A percentile compares a stretch with the other conserved stretches of the same genome.
Conservation (phyloP, 352 stramenopile species). For the Phytophthora palmivora region DNA sequence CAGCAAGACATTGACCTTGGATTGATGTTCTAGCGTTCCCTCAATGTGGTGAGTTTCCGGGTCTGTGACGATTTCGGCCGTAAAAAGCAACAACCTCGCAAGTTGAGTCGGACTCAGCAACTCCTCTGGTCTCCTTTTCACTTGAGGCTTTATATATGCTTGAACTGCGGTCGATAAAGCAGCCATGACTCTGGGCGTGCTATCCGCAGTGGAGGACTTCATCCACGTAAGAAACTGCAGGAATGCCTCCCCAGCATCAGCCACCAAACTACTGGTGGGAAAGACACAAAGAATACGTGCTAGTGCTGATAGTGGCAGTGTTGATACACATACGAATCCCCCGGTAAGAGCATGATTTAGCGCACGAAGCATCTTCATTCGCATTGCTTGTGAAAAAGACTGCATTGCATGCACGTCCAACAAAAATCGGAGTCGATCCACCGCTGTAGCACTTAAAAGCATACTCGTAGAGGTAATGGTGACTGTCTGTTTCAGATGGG, state of each 20-base stretch:
- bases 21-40: not conserved
- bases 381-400: constrained; percentile 76
- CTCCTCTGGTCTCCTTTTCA: constrained; percentile 5
- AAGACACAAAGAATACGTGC: constrained; percentile 66
- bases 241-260: constrained; percentile 33
- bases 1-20: constrained; percentile 7
- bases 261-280: constrained; percentile 42
- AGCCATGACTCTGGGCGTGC: constrained; percentile 12
- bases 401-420: constrained; percentile 79
- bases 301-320: constrained; percentile 49
- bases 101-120: constrained; percentile 43
- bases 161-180: constrained; percentile 27
- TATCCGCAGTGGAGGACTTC: constrained; percentile 1
- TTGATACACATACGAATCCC: constrained; percentile 49
- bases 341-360: constrained; percentile 61
- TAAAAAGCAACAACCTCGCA: constrained; percentile 56
- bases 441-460: constrained; percentile 40
- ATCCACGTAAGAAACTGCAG: constrained; percentile 46
- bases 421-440: constrained; percentile 70
- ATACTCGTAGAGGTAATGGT: constrained; percentile 2
- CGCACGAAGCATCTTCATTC: constrained; percentile 54
- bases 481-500: constrained; percentile 23
- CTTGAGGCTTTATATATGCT: constrained; percentile 18
- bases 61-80: constrained; percentile 25
- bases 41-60: not conserved